A percentile compares a stretch with the other conserved stretches of the same genome.
Evolutionary conservation across 257 asterid species (phyloP).

Genomic region (Solanum pimpinellifolium): DNA sequence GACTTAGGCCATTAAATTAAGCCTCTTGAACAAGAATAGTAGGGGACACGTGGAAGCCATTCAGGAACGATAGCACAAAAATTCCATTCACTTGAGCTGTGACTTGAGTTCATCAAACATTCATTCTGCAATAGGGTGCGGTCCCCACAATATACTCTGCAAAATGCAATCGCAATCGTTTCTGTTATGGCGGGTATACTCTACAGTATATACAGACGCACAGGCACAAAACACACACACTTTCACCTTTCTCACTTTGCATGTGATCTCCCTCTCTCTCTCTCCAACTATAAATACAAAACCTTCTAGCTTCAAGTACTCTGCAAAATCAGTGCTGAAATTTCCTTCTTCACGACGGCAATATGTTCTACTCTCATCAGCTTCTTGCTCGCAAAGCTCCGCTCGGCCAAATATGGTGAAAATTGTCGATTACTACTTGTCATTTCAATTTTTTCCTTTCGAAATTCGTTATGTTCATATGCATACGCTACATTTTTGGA

Average conservation of each 20-base stretch:
- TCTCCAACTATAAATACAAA: not conserved
- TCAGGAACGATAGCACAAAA: not conserved
- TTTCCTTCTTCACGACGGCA: not conserved
- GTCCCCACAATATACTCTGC: not conserved
- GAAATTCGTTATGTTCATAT: not conserved
- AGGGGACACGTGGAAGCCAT: not conserved
- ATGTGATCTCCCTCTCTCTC: not conserved
- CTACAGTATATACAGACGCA: not conserved
- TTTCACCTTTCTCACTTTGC: not conserved
- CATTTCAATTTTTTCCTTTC: not conserved
- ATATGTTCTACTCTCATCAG: conserved; percentile 73
- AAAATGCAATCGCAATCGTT: not conserved
- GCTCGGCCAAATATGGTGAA: not conserved
- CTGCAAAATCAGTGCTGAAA: not conserved
- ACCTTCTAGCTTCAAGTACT: not conserved
- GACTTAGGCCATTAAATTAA: not conserved
- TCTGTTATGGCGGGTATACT: not conserved
- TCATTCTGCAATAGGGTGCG: not conserved
- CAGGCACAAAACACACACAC: not conserved
- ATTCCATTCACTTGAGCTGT: not conserved
- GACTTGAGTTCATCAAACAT: not conserved
- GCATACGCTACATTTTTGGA: not conserved
- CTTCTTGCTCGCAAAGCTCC: not conserved
- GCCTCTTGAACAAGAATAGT: not conserved
- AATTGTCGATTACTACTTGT: not conserved